A percentile compares a stretch with the other conserved stretches of the same genome.
Evolutionary conservation across 2,329 filamentous ascomycete genomes (phyloP).

Genomic region (Fusarium nygamai): DNA sequence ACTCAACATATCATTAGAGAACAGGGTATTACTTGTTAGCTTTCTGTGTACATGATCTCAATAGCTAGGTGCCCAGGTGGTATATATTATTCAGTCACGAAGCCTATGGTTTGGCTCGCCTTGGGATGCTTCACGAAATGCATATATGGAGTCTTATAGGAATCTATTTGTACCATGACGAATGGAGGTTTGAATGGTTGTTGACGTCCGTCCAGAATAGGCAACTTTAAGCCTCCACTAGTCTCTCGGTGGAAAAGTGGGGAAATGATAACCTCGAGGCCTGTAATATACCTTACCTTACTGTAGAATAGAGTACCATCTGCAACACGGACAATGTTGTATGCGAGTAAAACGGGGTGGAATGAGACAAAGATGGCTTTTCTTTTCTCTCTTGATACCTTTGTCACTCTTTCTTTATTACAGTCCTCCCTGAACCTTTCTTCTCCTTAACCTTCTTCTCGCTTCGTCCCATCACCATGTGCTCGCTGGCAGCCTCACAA

Average conservation of each 20-base stretch:
- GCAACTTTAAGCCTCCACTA: slow-evolving; percentile 7
- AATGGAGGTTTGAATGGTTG: background rate
- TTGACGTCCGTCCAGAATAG: background rate
- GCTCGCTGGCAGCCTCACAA: slow-evolving; percentile 33
- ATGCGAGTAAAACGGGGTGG: background rate
- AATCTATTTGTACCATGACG: background rate
- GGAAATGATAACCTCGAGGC: background rate
- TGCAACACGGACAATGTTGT: background rate
- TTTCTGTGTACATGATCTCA: background rate
- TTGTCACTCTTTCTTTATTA: background rate
- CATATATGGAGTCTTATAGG: background rate
- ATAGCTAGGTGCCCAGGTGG: background rate
- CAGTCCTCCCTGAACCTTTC: background rate
- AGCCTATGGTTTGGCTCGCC: too few species aligned
- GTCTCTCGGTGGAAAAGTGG: background rate
- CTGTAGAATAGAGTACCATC: background rate
- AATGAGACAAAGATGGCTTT: background rate
- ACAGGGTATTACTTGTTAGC: background rate
- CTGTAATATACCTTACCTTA: background rate
- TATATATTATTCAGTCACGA: background rate
- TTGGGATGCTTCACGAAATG: background rate
- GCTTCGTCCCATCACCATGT: slow-evolving; percentile 15
- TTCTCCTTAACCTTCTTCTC: background rate
- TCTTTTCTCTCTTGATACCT: background rate
- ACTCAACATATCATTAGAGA: background rate